Base-by-base conservation (phyloP, 192 early-diverging fungal species). In the Mortierella hygrophila region DNA sequence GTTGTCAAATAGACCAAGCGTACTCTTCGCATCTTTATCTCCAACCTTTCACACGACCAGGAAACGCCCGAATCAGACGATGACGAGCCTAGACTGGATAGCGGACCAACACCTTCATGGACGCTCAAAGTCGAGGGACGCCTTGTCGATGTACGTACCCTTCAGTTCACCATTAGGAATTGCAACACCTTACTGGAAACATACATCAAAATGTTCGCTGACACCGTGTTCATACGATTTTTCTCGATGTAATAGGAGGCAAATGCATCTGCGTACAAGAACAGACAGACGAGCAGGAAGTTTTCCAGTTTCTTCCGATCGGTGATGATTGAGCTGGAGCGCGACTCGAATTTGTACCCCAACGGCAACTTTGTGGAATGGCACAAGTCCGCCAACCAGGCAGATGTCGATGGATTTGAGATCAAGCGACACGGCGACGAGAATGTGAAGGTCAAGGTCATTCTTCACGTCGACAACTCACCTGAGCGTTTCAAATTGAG, bases 51-150 rank as follows among this genome's bases (percentile, higher is more conserved):
- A 37, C 88, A 93, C 8, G 95, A 98, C 88, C 97, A 98, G 88
- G 80, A 87, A 35, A 85, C 90, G 32, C 86, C 87, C 26, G 83
- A 90, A n/a, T 83, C 79, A 11, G 90, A 93, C 5, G 84, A 84
- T 41, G 88, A 89, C 42, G 88, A 88, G 26, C 74, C 83, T 42
- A 82, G 81, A 73, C 57, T 91, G 74, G 93, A 91, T 70, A 90
- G 86, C 41, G 91, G 83, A 74, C 84, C 71, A 41, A 90, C 93
- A 68, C 97, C 97, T 11, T 94, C 94, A 35, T 99, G 98, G 98
- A 98, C 97, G 18, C 90, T 99, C 75, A 93, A 93, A 71, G 92
- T 99, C 11, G 96, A 99, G 77, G 98, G 98, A 40, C 90, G 96
- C 60, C 88, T 99, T 74, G 89, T 99, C 4, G 97, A 99, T 83